Evolutionary conservation across 1,284 basidiomycete species (phyloP).

Genomic region (Boletellus deceptivus): DNA sequence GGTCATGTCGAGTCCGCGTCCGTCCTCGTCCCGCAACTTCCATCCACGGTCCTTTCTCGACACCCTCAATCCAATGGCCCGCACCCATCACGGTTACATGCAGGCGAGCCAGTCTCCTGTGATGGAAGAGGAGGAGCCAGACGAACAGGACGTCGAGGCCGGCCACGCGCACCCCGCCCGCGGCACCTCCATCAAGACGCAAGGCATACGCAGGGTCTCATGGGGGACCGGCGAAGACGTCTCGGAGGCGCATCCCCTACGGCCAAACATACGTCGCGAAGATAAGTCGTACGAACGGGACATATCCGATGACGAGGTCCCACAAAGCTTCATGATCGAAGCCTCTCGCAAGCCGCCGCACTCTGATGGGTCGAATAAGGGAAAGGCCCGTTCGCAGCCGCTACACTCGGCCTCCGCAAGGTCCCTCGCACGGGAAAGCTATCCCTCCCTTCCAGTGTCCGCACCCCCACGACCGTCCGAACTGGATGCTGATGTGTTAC

Average conservation of each 20-base stretch:
- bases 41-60: slow-evolving; percentile 69
- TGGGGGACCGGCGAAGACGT: slow-evolving; percentile 48
- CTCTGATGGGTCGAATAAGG: slow-evolving; percentile 34
- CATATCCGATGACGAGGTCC: slow-evolving; percentile 76
- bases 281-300: slow-evolving; percentile 58
- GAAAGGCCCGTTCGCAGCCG: slow-evolving; percentile 43
- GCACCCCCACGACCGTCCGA: slow-evolving; percentile 71
- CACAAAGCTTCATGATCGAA: slow-evolving; percentile 81
- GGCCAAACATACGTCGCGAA: slow-evolving; percentile 65
- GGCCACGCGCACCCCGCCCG: slow-evolving; percentile 37
- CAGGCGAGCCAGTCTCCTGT: slow-evolving; percentile 64
- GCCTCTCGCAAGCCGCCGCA: slow-evolving; percentile 40
- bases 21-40: slow-evolving; percentile 21
- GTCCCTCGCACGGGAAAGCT: slow-evolving; percentile 42
- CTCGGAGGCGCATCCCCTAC: slow-evolving; percentile 54
- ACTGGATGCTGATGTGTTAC: slow-evolving; percentile 40
- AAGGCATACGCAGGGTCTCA: slow-evolving; percentile 51
- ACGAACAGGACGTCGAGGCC: slow-evolving; percentile 51
- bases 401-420: slow-evolving; percentile 46
- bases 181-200: slow-evolving; percentile 35
- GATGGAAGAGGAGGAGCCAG: slow-evolving; percentile 60
- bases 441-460: slow-evolving; percentile 39
- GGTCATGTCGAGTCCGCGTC: slow-evolving; percentile 21
- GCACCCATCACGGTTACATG: slow-evolving; percentile 65
- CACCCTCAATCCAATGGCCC: slow-evolving; percentile 78